phyloP scores from a whole-genome alignment of 2,329 filamentous ascomycete genomes.

The Trichoderma citrinoviride region DNA sequence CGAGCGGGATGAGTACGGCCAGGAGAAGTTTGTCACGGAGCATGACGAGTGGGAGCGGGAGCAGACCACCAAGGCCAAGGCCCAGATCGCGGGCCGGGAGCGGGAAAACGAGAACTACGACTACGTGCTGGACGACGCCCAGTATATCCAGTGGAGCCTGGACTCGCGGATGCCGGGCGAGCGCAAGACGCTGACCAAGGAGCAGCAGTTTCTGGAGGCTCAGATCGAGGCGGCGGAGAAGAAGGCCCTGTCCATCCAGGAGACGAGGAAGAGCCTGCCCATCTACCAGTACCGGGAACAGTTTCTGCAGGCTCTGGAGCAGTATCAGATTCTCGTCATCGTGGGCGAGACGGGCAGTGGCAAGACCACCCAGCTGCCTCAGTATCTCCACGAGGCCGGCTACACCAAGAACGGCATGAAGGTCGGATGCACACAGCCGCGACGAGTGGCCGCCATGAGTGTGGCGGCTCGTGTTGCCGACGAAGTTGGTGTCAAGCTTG shows the following conservation, averaged over 20 bases:
- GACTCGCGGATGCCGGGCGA: slow-evolving; percentile 72
- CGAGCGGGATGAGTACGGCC: slow-evolving; percentile 80
- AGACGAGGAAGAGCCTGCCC: slow-evolving; percentile 84
- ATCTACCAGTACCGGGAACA: slow-evolving; percentile 86
- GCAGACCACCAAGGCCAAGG: slow-evolving; percentile 81
- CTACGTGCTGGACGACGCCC: slow-evolving; percentile 86
- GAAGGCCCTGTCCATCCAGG: slow-evolving; percentile 83
- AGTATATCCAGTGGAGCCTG: slow-evolving; percentile 81
- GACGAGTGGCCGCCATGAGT: slow-evolving; percentile 94
- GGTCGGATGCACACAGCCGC: slow-evolving; percentile 89
- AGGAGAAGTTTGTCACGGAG: slow-evolving; percentile 88
- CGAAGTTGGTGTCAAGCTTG: slow-evolving; percentile 85
- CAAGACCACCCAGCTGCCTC: slow-evolving; percentile 92
- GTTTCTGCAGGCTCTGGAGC: slow-evolving; percentile 79
- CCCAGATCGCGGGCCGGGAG: slow-evolving; percentile 74
- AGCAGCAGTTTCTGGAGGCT: slow-evolving; percentile 74
- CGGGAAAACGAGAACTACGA: slow-evolving; percentile 82
- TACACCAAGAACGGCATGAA: slow-evolving; percentile 82
- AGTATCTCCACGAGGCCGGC: slow-evolving; percentile 89
- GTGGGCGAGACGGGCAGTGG: slow-evolving; percentile 94
- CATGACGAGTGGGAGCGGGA: slow-evolving; percentile 96
- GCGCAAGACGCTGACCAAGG: slow-evolving; percentile 67
- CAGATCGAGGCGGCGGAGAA: slow-evolving; percentile 87
- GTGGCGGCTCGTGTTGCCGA: slow-evolving; percentile 95
- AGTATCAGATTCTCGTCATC: slow-evolving; percentile 85